Base-by-base conservation (phyloP, 805 yeast species). In the Metschnikowia vanudenii region DNA sequence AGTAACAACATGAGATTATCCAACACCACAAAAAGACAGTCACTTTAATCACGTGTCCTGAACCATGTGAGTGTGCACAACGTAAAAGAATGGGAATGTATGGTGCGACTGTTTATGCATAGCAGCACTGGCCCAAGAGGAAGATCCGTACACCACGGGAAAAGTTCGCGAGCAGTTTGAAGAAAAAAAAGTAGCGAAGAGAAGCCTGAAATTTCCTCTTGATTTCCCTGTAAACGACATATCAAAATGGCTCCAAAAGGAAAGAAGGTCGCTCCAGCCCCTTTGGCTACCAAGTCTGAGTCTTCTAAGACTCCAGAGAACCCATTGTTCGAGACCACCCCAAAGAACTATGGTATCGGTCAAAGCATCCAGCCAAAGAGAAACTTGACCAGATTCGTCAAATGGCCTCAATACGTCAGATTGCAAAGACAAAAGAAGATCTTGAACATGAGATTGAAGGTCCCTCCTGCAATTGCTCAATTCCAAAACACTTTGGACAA, bases 381-480 rank as follows among this genome's bases (percentile, higher is more conserved):
- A 79, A 88, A 94, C 85, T 83, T 94, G 71, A 79, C 96, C 54
- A 90, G 98, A 78, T 91, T 88, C 74, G 98, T 92, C 71, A 94
- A 87, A 78, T 94, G 99, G 99, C 99, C 99, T 71, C 94, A 86
- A 78, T 90, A 92, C 74, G 95, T 92, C 63, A 88, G 96, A 80
- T 81, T 94, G 64, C 99, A 92, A 82, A 91, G 99, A 84, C 98
- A 94, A 80, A 94, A 85, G 86, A 92, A 92, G 84, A 86, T 92
- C 74, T 82, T 92, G 74, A 79, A 84, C 65, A 74, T 91, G 76
- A 91, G 99, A 85, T 83, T 92, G 72, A 92, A 94, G 86, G 99
- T 92, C 71, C 99, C 99, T 62, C 99, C 99, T 69, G 86, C 98
- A 59, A 84, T 92, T 71, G 83, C 98, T 59, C 99, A 92, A 80